Conservation (phyloP, 768 basidiomycete species). For the Hypholoma fasciculare region DNA sequence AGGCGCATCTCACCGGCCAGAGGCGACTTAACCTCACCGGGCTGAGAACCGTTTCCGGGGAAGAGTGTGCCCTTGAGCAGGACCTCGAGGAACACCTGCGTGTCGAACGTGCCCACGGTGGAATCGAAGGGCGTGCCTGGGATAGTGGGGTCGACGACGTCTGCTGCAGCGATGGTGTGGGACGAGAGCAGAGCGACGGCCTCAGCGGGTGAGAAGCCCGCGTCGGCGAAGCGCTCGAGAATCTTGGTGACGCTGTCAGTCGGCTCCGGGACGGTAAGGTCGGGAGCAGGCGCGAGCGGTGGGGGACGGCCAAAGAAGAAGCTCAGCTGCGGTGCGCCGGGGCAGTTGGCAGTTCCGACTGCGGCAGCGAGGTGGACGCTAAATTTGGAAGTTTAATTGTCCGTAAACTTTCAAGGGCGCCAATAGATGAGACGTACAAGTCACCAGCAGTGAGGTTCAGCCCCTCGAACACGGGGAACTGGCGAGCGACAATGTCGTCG, state of each 20-base stretch:
- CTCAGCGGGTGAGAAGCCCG: slow-evolving; percentile 25
- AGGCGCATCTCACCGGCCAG: slow-evolving; percentile 24
- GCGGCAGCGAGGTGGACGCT: slow-evolving; percentile 25
- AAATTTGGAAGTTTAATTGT: not conserved
- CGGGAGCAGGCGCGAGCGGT: slow-evolving; percentile 21
- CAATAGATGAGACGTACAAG: slow-evolving; percentile 16
- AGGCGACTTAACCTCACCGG: slow-evolving; percentile 23
- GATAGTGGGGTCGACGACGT: slow-evolving; percentile 25
- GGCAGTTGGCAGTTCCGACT: slow-evolving; percentile 34
- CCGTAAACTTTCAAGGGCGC: not conserved
- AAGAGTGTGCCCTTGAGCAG: slow-evolving; percentile 24
- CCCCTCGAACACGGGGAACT: slow-evolving; percentile 21
- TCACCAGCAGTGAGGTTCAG: slow-evolving; percentile 19
- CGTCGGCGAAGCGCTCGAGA: slow-evolving; percentile 27
- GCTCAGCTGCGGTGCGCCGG: slow-evolving; percentile 34
- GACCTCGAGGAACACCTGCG: slow-evolving; percentile 38
- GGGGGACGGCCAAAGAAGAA: slow-evolving; percentile 31
- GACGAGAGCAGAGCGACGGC: slow-evolving; percentile 26
- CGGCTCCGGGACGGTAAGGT: slow-evolving; percentile 24
- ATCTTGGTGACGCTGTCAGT: slow-evolving; percentile 25
- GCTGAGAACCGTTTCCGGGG: slow-evolving; percentile 17
- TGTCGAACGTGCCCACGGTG: slow-evolving; percentile 25
- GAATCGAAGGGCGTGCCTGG: slow-evolving; percentile 36
- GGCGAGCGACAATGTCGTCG: slow-evolving; percentile 19
- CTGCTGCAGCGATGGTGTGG: slow-evolving; percentile 29